phyloP scores from a whole-genome alignment of 2,329 filamentous ascomycete species.

The Xylaria multiplex region DNA sequence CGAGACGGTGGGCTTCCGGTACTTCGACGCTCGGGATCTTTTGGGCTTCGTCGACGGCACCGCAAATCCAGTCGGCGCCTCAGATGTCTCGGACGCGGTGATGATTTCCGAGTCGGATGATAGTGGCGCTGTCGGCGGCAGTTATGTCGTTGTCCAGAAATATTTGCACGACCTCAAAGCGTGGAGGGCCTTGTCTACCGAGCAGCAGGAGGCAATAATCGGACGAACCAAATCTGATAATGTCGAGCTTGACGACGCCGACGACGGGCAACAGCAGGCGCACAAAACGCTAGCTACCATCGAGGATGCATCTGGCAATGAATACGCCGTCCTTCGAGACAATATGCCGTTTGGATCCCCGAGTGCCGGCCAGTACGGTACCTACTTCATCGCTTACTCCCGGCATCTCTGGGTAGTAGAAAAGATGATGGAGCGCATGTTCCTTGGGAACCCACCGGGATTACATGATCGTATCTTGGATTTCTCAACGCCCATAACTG shows the following conservation, averaged over 20 bases:
- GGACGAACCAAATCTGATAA: conserved; percentile 68
- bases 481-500: conserved; percentile 63
- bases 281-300: conserved; percentile 67
- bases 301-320: conserved; percentile 59
- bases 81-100: conserved; percentile 54
- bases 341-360: conserved; percentile 71
- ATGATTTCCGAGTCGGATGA: conserved; percentile 52
- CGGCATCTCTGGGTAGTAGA: conserved; percentile 65
- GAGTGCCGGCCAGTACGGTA: conserved; percentile 61
- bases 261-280: conserved; percentile 56
- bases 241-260: conserved; percentile 64
- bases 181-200: conserved; percentile 59
- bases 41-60: conserved; percentile 70
- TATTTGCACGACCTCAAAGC: conserved; percentile 63
- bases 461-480: conserved; percentile 66
- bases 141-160: conserved; percentile 69
- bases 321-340: conserved; percentile 65
- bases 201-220: conserved; percentile 65
- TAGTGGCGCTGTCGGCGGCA: conserved; percentile 58
- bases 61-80: conserved; percentile 63
- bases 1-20: conserved; percentile 66
- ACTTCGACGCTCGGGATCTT: conserved; percentile 68
- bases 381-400: conserved; percentile 68
- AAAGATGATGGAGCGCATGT: conserved; percentile 68
- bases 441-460: conserved; percentile 63